Percentiles rank a stretch among this genome's conserved stretches.
Evolutionary conservation across 2,329 filamentous ascomycete species (phyloP).

Genomic region (Fusarium foetens): DNA sequence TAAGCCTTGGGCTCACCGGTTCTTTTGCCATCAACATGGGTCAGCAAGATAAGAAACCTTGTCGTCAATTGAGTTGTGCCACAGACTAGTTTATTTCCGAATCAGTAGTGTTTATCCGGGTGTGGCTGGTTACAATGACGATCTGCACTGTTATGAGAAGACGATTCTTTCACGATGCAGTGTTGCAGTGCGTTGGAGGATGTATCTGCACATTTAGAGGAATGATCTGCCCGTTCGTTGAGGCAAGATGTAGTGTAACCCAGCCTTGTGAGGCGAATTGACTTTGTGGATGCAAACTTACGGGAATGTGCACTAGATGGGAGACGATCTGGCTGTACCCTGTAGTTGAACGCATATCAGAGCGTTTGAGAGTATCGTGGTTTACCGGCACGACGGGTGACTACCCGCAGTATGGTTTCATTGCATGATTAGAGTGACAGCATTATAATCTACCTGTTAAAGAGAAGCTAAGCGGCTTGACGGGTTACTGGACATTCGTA

Average conservation of each 20-base stretch:
- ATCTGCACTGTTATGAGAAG: slow-evolving; percentile 1
- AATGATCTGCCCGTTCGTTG: slow-evolving; percentile 19
- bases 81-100: background rate
- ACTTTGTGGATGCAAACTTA: background rate
- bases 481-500: no score
- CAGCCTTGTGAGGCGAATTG: slow-evolving; percentile 20
- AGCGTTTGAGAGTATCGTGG: rapidly evolving
- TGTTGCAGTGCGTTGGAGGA: slow-evolving; percentile 12
- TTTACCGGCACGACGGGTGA: background rate
- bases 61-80: slow-evolving; percentile 17
- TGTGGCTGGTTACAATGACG: background rate
- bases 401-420: rapidly evolving
- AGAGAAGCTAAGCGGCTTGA: no score
- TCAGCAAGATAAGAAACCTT: slow-evolving; percentile 25
- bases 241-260: slow-evolving; percentile 7
- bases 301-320: background rate
- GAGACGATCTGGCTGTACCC: background rate
- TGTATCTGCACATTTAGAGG: background rate
- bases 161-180: background rate
- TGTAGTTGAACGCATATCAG: background rate
- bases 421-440: background rate
- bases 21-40: slow-evolving; percentile 16
- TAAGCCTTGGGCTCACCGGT: background rate
- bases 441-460: background rate
- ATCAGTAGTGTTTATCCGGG: background rate